phyloP scores from a whole-genome alignment of 371 early-diverging fungal genomes.

The Batkoa obscura region DNA sequence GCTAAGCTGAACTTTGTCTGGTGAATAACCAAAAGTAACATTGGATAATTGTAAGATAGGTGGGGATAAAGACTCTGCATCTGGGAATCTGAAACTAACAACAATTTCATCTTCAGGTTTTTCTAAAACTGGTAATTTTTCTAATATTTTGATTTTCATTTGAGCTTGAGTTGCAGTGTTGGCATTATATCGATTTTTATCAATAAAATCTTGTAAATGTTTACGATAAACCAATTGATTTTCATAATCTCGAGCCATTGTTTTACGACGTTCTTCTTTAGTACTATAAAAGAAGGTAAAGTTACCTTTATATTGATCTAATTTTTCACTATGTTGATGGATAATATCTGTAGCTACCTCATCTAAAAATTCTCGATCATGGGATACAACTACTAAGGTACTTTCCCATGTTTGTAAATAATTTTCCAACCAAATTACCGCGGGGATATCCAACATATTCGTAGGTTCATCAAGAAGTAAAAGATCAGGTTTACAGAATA shows the following conservation, averaged over 20 bases:
- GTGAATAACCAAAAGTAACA: slow-evolving; percentile 71
- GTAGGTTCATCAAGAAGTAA: slow-evolving; percentile 98
- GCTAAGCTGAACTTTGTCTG: slow-evolving; percentile 45
- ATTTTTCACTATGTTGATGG: slow-evolving; percentile 75
- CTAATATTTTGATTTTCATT: slow-evolving; percentile 88
- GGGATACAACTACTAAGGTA: slow-evolving; percentile 87
- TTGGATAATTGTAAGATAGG: slow-evolving; percentile 88
- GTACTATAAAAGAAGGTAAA: slow-evolving; percentile 76
- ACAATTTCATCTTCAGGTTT: slow-evolving; percentile 64
- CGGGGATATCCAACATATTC: slow-evolving; percentile 88
- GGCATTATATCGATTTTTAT: slow-evolving; percentile 97
- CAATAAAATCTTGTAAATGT: slow-evolving; percentile 92
- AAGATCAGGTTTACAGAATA: slow-evolving; percentile 89
- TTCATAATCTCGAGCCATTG: slow-evolving; percentile 81
- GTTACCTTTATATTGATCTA: slow-evolving; percentile 91
- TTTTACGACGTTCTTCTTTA: slow-evolving; percentile 73
- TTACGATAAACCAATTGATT: slow-evolving; percentile 81
- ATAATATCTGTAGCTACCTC: slow-evolving; percentile 90
- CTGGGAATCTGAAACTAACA: slow-evolving; percentile 77
- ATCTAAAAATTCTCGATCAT: slow-evolving; percentile 95
- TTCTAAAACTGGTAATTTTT: slow-evolving; percentile 83
- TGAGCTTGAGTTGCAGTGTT: slow-evolving; percentile 97
- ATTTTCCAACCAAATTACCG: slow-evolving; percentile 92
- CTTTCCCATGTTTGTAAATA: slow-evolving; percentile 80
- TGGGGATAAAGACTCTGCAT: slow-evolving; percentile 66